A percentile compares a stretch with the other conserved stretches of the same genome.
Conservation (phyloP, 495 filamentous ascomycete species). For the Lasiosphaeria miniovina region DNA sequence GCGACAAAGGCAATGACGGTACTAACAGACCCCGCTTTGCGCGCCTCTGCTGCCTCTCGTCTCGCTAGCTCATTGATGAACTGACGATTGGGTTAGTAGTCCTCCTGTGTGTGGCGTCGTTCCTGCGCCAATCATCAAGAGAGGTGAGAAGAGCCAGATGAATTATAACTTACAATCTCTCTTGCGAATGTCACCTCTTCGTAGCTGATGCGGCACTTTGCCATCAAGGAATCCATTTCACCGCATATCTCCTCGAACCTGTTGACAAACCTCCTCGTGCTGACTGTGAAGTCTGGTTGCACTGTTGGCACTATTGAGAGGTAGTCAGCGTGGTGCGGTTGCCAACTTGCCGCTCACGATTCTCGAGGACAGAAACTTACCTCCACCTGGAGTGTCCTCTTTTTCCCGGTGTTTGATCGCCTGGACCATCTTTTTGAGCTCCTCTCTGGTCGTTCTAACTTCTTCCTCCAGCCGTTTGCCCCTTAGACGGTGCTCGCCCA, state of each 20-base stretch:
- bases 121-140: not conserved
- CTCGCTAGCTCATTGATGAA: conserved; percentile 13
- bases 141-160: not conserved
- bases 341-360: not conserved
- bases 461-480: conserved; percentile 12
- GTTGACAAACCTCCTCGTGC: not conserved
- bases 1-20: conserved; percentile 17
- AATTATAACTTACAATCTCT: conserved; percentile 10
- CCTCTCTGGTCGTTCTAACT: not conserved
- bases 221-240: conserved; percentile 15
- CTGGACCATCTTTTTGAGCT: conserved; percentile 9
- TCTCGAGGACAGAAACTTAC: not conserved
- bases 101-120: not conserved
- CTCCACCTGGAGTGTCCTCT: not conserved
- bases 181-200: conserved; percentile 8
- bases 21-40: not conserved
- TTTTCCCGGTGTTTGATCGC: not conserved
- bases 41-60: not conserved
- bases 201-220: conserved; percentile 4
- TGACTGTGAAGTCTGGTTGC: not conserved
- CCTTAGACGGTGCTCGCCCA: not conserved
- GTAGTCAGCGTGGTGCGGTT: too few relatives aligned
- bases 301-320: too few relatives aligned
- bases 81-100: not conserved
- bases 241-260: conserved; percentile 13